Conservation (phyloP, 331 rosid species). For the Quercus phellos region DNA sequence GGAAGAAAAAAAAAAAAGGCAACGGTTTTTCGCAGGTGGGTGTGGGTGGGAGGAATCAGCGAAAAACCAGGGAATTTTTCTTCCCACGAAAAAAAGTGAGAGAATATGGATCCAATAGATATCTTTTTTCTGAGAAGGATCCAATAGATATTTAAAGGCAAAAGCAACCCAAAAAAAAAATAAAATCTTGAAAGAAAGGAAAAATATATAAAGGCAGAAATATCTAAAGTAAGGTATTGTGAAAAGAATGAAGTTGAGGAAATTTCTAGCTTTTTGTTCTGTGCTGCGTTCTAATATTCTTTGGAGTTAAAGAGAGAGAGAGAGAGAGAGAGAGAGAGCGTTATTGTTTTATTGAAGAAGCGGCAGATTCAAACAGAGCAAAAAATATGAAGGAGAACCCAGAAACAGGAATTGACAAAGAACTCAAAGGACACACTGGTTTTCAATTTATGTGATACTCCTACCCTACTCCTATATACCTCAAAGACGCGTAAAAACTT, state of each 20-base stretch:
- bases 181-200: background rate
- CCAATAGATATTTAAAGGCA: background rate
- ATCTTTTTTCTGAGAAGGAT: background rate
- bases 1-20: background rate
- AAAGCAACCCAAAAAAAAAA: background rate
- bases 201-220: too few relatives aligned
- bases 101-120: background rate
- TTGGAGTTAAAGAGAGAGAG: background rate
- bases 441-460: too few relatives aligned
- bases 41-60: conserved; percentile 30
- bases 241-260: background rate
- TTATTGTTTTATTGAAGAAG: background rate
- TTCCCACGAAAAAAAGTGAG: conserved; percentile 8
- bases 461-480: too few relatives aligned
- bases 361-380: background rate
- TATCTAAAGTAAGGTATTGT: background rate
- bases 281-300: background rate
- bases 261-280: background rate
- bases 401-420: too few relatives aligned
- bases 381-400: background rate
- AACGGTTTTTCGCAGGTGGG: conserved; percentile 37
- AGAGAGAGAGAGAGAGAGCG: background rate
- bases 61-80: conserved; percentile 30
- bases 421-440: too few relatives aligned
- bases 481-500: too few relatives aligned